Evolutionary conservation across 129 eudicot genomes (phyloP), one percentile per base, ranked within the genome.

Genomic region (Sambucus nigra): DNA sequence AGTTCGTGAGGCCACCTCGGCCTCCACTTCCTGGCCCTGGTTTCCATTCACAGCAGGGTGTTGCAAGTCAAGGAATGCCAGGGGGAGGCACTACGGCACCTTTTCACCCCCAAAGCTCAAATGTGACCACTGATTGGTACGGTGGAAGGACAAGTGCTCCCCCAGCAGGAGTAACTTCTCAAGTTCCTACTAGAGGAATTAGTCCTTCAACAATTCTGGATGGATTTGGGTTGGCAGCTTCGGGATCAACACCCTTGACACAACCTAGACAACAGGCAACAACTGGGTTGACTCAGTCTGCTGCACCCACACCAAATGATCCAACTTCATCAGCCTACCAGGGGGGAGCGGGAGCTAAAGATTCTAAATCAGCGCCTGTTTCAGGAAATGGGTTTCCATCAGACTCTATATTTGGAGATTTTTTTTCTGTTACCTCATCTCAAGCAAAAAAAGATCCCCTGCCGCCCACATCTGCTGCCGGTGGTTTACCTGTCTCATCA

Each of bases 371-470:
- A 40, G 47, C 47, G 48, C 46, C 82, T 26, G 78, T 68, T 68
- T 24, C 71, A 68, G 83, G 75, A 25, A 85, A 85, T 50, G 87
- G 86, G 23, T 65, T 59, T 66, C 57, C 66, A 17, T 57, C 83
- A 1, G 72, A 74, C 64, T 57, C 89, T 5, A 33, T 59, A 0
- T 79, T 76, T 67, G 94, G 82, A 69, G 88, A 76, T 58, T 76
- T 61, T 20, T 77, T 74, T 61, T 71, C 86, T 31, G 82, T 63
- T 32, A 19, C 71, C 45, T 16, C 82, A 26, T 47, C 73, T 26
- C 80, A 68, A 54, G 66, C 72, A 50, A 70, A 62, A 22, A 68
- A 58, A 66, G 67, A 68, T 66, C 64, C 77, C 32, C 10, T 55
- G n/a, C 52, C 23, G 45, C 59, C 76, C 50, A 3, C 53, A 25